Evolutionary conservation across 2,329 filamentous ascomycete species (phyloP), one percentile per base, ranked within the genome.

Genomic region (Trichoderma sp.): DNA sequence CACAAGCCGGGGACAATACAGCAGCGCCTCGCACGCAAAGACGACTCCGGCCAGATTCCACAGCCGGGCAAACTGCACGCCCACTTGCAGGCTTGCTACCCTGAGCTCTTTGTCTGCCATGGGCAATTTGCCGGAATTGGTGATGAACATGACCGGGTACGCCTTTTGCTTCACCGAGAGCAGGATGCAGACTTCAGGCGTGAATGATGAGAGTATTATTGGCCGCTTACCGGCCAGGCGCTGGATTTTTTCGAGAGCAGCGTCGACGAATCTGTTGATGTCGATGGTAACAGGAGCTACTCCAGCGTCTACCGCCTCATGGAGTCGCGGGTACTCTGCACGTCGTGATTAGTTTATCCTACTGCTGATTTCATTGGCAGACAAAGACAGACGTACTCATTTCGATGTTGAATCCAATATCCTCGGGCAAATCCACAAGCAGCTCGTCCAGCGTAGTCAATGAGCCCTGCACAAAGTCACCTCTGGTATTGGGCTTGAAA

Each of bases 401-500:
- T 72, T 83, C 81, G 24, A 82, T 76, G 58, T 82, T 78, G 68
- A 81, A 80, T 2, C 77, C 77, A n/a, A 82, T 74, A 10, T 74
- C 71, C 6, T 76, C 70, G 0, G 80, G 80, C 2, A 83, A 70
- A 52, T 76, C 72, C 8, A 70, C 59, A 11, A 83, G 75, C 16
- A 82, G 69, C 57, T 83, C 79, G 63, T 79, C 75, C 19, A 82
- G 69, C 6, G 80, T 82, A 1, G 77, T 71, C 52, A 82, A 77
- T 3, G 78, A 73, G 19, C 76, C 77, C 43, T 81, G 79, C 64
- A 83, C 79, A 57, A 77, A 77, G 43, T 77, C 72, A 1, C 80
- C 66, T 76, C 85, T 74, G 7, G 74, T 81, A 67, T 83, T 83
- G 4, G 79, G 75, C 72, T 81, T 81, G 73, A 77, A 80, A 1